A percentile compares a stretch with the other conserved stretches of the same genome.
Evolutionary conservation across 257 asterid species (phyloP).

Genomic region (Sherardia arvensis): DNA sequence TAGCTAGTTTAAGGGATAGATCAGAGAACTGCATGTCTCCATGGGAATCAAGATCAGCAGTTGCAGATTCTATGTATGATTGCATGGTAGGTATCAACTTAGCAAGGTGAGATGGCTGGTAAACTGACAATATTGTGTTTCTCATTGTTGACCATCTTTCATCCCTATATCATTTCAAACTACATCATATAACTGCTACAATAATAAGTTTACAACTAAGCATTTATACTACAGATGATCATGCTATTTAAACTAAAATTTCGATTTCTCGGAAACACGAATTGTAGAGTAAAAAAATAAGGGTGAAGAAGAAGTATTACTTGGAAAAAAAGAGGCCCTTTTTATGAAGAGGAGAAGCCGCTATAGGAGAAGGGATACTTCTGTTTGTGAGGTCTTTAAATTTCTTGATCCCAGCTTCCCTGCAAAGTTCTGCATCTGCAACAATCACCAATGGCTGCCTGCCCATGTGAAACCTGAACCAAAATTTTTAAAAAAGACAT

Average conservation of each 20-base stretch:
- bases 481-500: background rate
- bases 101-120: conserved; percentile 92
- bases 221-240: background rate
- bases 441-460: conserved; percentile 82
- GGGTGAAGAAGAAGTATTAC: conserved; percentile 19
- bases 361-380: conserved; percentile 96
- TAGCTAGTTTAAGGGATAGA: conserved; percentile 74
- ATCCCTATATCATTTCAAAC: conserved; percentile 38
- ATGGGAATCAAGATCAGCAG: conserved; percentile 43
- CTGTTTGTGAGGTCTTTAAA: conserved; percentile 73
- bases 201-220: background rate
- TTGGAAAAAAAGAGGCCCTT: conserved; percentile 90
- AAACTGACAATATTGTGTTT: conserved; percentile 68
- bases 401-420: conserved; percentile 83
- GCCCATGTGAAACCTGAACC: conserved; percentile 84
- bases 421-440: conserved; percentile 85
- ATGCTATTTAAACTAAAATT: background rate
- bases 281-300: background rate
- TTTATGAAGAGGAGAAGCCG: conserved; percentile 86
- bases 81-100: conserved; percentile 83
- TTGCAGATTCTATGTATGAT: conserved; percentile 49
- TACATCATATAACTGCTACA: background rate
- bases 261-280: background rate
- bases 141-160: conserved; percentile 90
- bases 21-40: conserved; percentile 61